Evolutionary conservation across 2,329 filamentous ascomycete genomes (phyloP).

Genomic region (Diaporthe vexans): DNA sequence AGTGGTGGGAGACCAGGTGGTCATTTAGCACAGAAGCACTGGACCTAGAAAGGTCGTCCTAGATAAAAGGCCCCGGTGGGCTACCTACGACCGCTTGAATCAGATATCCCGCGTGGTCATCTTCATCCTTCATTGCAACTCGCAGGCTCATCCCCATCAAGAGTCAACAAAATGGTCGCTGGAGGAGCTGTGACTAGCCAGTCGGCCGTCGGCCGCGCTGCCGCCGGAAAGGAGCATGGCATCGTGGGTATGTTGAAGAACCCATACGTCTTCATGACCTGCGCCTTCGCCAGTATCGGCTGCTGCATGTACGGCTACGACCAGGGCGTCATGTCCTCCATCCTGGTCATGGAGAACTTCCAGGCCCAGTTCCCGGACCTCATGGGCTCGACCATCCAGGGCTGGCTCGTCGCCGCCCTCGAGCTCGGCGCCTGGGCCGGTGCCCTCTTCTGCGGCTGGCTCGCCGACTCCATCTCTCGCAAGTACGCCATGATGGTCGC

Average conservation of each 20-base stretch:
- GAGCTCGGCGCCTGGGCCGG: conserved; percentile 73
- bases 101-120: too few relatives aligned
- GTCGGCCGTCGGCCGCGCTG: conserved; percentile 54
- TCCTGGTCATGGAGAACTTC: conserved; percentile 54
- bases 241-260: conserved; percentile 56
- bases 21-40: neutral
- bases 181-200: conserved; percentile 46
- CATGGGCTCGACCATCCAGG: conserved; percentile 50
- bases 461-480: conserved; percentile 68
- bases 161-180: conserved; percentile 37
- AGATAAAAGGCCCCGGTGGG: conserved; percentile 32
- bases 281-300: conserved; percentile 38
- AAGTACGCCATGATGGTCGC: conserved; percentile 62
- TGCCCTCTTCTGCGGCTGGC: conserved; percentile 66
- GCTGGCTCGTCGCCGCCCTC: conserved; percentile 61
- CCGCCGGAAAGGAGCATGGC: conserved; percentile 55
- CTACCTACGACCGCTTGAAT: neutral
- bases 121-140: neutral
- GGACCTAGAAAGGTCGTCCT: neutral
- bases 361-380: conserved; percentile 45
- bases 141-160: neutral
- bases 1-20: neutral
- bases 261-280: conserved; percentile 55
- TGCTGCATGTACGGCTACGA: conserved; percentile 66
- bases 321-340: conserved; percentile 71